These are phyloP conservation scores for Hemileia vastatrix DNA, from an alignment of 1,284 basidiomycete species.

Conservation along the genomic window DNA sequence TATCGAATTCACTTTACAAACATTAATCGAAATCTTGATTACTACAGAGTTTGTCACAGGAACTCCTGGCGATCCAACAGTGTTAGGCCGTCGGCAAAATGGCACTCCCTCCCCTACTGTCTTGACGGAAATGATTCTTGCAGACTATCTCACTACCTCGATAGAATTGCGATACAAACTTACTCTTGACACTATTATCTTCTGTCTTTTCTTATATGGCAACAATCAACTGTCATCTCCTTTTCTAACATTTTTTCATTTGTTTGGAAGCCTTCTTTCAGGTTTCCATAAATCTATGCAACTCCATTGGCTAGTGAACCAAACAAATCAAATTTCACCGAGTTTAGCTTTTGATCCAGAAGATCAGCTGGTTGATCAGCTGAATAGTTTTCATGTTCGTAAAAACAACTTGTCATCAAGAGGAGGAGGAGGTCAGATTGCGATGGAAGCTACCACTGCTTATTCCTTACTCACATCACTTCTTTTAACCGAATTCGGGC, in stretches of 20 bases:
- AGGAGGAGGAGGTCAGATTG: conserved; percentile 6
- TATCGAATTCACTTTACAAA: conserved; percentile 7
- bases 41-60: conserved; percentile 12
- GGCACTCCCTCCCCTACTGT: conserved; percentile 34
- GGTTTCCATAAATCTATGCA: conserved; percentile 43
- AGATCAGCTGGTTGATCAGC: conserved; percentile 16
- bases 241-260: not conserved
- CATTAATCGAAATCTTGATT: conserved; percentile 11
- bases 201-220: conserved; percentile 41
- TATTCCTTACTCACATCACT: conserved; percentile 8
- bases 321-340: conserved; percentile 26
- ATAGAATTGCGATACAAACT: conserved; percentile 41
- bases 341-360: conserved; percentile 16
- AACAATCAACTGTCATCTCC: conserved; percentile 3
- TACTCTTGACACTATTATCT: conserved; percentile 40
- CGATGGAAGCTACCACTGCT: conserved; percentile 6
- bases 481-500: conserved; percentile 12
- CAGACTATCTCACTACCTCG: conserved; percentile 33
- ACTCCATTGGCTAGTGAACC: conserved; percentile 41
- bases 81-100: conserved; percentile 4
- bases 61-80: conserved; percentile 1
- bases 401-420: not conserved
- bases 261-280: conserved; percentile 29
- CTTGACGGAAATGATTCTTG: conserved; percentile 41
- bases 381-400: conserved; percentile 10